phyloP scores from a whole-genome alignment of 2,329 filamentous ascomycete species.

The Sclerotinia subarctica region DNA sequence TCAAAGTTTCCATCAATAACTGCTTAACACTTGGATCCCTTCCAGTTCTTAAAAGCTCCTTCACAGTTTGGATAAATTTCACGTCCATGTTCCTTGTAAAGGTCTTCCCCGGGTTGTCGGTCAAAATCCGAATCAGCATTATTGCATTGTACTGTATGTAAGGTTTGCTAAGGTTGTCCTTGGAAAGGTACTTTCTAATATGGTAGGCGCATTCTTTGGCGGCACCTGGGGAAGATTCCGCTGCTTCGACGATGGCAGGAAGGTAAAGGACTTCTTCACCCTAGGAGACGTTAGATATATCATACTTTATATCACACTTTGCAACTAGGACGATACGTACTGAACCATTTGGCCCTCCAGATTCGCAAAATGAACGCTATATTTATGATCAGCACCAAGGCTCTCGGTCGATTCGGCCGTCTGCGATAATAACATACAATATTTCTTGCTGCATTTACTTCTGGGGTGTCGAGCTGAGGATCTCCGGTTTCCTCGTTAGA shows the following conservation, averaged over 20 bases:
- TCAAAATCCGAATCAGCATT: slow-evolving; percentile 89
- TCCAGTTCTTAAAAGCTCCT: slow-evolving; percentile 68
- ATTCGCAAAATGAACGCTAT: slow-evolving; percentile 79
- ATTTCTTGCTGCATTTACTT: slow-evolving; percentile 61
- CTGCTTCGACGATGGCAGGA: slow-evolving; percentile 88
- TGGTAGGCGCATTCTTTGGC: slow-evolving; percentile 76
- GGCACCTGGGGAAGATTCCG: slow-evolving; percentile 85
- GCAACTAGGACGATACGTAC: slow-evolving; percentile 42
- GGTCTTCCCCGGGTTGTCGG: slow-evolving; percentile 83
- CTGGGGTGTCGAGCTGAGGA: slow-evolving; percentile 55
- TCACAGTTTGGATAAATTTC: slow-evolving; percentile 74
- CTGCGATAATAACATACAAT: slow-evolving; percentile 52
- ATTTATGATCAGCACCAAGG: slow-evolving; percentile 23
- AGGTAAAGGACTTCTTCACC: slow-evolving; percentile 90
- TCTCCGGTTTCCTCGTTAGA: slow-evolving; percentile 27
- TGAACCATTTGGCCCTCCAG: slow-evolving; percentile 56
- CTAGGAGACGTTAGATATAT: slow-evolving; percentile 41
- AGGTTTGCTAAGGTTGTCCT: slow-evolving; percentile 62
- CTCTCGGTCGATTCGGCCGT: slow-evolving; percentile 17
- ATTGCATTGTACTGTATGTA: slow-evolving; percentile 91
- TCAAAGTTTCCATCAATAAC: slow-evolving; percentile 82
- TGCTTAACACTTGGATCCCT: slow-evolving; percentile 76
- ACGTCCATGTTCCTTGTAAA: slow-evolving; percentile 91
- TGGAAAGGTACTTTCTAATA: slow-evolving; percentile 78
- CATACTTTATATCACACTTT: not conserved